A percentile compares a stretch with the other conserved stretches of the same genome.
These are phyloP conservation scores for Aspergillus nidulans DNA, from an alignment of 495 filamentous ascomycete genomes.

Conservation along the genomic window DNA sequence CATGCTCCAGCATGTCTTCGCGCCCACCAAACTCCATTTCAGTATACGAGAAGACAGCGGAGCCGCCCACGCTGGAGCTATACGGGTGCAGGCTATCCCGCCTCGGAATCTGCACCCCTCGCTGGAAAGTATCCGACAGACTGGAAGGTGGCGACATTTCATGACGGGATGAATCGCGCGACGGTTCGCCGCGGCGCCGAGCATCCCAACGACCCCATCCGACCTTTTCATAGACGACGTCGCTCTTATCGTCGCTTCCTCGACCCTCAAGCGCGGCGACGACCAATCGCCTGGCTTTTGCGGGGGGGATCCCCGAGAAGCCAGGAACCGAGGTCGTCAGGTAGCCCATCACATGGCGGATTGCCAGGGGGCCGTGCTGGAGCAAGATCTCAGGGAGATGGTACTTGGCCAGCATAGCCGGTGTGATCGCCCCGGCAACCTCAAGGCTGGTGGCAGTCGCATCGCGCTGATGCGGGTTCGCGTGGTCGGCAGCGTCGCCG, in stretches of 20 bases:
- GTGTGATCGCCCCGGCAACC: constrained; percentile 75
- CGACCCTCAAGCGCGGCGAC: constrained; percentile 79
- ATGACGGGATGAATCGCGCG: constrained; percentile 40
- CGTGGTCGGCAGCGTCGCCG: constrained; percentile 59
- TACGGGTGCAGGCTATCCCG: constrained; percentile 47
- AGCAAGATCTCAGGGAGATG: constrained; percentile 90
- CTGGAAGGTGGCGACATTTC: constrained; percentile 44
- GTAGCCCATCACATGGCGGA: constrained; percentile 90
- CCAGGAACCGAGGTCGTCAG: constrained; percentile 90
- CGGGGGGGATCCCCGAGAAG: constrained; percentile 84
- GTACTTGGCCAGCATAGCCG: constrained; percentile 80
- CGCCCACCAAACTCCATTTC: constrained; percentile 49
- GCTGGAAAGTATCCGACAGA: constrained; percentile 46
- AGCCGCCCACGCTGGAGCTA: constrained; percentile 62
- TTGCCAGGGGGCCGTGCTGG: constrained; percentile 82
- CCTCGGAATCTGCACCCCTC: constrained; percentile 65
- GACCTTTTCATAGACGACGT: constrained; percentile 91
- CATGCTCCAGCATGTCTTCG: constrained; percentile 71
- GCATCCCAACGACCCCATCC: constrained; percentile 98
- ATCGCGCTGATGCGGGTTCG: constrained; percentile 40
- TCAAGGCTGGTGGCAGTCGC: constrained; percentile 49
- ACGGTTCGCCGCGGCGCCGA: constrained; percentile 60
- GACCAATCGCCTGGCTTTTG: constrained; percentile 84
- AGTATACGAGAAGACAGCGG: constrained; percentile 69
- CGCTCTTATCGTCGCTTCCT: constrained; percentile 58